These are phyloP conservation scores for Aegilops umbellulata DNA, from an alignment of 176 grass and related monocot species.

Conservation along the genomic window DNA sequence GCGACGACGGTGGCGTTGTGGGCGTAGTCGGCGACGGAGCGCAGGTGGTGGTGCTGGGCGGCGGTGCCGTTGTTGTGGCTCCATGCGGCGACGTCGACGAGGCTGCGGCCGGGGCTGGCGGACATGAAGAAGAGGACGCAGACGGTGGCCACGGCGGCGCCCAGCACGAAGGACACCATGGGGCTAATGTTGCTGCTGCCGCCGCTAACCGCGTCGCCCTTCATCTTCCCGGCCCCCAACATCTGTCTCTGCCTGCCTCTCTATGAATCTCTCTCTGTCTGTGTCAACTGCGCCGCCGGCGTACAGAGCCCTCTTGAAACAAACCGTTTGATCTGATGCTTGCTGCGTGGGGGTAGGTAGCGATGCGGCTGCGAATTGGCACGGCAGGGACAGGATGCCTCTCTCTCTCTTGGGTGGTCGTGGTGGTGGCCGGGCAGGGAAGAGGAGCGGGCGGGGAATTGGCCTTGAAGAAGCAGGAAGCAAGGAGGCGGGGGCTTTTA, in stretches of 20 bases:
- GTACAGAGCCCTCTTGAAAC: neutral
- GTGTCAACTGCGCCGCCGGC: neutral
- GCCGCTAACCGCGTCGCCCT: constrained; percentile 24
- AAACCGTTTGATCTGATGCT: neutral
- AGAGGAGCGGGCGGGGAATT: neutral
- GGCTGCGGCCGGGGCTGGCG: constrained; percentile 35
- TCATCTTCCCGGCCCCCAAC: constrained; percentile 32
- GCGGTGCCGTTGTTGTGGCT: constrained; percentile 3
- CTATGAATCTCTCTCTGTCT: neutral
- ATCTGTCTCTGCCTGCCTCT: neutral
- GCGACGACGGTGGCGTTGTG: neutral
- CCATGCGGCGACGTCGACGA: constrained; percentile 41
- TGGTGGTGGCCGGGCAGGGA: no score
- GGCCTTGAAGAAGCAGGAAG: neutral
- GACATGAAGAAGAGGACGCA: constrained; percentile 76
- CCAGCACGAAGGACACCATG: constrained; percentile 64
- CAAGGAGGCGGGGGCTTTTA: neutral
- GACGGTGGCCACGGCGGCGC: constrained; percentile 77
- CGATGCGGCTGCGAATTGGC: neutral
- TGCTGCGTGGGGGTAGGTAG: no score
- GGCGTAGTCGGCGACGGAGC: neutral
- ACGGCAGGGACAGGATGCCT: neutral
- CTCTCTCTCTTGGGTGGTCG: neutral
- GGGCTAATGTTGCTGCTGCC: constrained; percentile 53
- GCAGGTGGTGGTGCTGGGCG: neutral